A percentile compares a stretch with the other conserved stretches of the same genome.
phyloP scores from a whole-genome alignment of 2,329 filamentous ascomycete genomes.

The Paracorniculantispora psalliotae region DNA sequence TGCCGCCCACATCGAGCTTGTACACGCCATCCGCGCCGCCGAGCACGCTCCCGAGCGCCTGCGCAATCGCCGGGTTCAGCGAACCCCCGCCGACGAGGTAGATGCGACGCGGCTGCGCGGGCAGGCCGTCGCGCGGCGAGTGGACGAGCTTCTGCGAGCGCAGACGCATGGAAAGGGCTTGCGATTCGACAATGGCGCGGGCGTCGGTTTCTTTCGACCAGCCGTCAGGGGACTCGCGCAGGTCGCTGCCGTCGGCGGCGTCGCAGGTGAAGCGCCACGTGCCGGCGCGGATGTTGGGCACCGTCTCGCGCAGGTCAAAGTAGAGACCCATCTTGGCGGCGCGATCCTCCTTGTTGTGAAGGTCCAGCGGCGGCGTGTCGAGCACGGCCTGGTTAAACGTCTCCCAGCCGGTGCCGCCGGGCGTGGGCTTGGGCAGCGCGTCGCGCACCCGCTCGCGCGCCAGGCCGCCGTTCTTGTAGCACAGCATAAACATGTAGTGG shows the following conservation, averaged over 20 bases:
- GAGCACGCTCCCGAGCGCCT: slow-evolving; percentile 79
- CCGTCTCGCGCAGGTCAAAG: slow-evolving; percentile 92
- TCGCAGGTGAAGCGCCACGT: slow-evolving; percentile 75
- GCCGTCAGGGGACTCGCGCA: slow-evolving; percentile 30
- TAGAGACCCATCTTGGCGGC: slow-evolving; percentile 90
- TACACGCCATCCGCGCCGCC: slow-evolving; percentile 88
- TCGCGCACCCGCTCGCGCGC: slow-evolving; percentile 89
- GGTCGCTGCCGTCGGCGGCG: slow-evolving; percentile 47
- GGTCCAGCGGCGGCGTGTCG: slow-evolving; percentile 63
- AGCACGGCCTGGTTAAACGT: slow-evolving; percentile 72
- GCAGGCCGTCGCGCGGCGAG: slow-evolving; percentile 49
- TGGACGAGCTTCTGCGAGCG: slow-evolving; percentile 74
- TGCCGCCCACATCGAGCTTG: slow-evolving; percentile 88
- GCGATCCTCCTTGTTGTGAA: slow-evolving; percentile 45
- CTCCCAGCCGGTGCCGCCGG: slow-evolving; percentile 59
- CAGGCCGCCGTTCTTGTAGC: slow-evolving; percentile 96
- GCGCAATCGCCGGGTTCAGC: slow-evolving; percentile 82
- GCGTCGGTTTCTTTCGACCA: slow-evolving; percentile 66
- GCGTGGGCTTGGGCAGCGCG: slow-evolving; percentile 55
- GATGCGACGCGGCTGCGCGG: slow-evolving; percentile 79
- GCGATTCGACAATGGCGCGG: slow-evolving; percentile 86
- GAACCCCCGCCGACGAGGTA: slow-evolving; percentile 94
- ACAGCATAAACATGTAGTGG: slow-evolving; percentile 99
- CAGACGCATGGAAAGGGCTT: slow-evolving; percentile 84
- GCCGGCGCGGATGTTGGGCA: slow-evolving; percentile 81